These are phyloP conservation scores for Sambucus nigra DNA, from an alignment of 129 eudicot genomes.

Conservation along the genomic window DNA sequence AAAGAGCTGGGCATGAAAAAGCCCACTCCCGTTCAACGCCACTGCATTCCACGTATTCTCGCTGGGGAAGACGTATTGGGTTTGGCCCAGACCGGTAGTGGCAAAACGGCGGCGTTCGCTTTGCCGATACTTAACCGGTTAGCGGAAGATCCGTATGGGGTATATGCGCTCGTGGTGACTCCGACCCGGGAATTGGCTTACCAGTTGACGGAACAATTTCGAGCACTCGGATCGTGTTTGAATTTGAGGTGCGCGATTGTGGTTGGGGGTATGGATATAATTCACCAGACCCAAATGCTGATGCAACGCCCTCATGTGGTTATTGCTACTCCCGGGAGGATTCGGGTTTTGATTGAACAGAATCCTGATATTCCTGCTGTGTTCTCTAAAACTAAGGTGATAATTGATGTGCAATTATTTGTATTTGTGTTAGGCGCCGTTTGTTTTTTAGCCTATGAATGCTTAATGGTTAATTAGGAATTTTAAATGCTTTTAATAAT, in stretches of 20 bases:
- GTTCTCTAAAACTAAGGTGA: slow-evolving; percentile 65
- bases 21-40: slow-evolving; percentile 81
- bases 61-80: slow-evolving; percentile 71
- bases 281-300: slow-evolving; percentile 48
- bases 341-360: slow-evolving; percentile 60
- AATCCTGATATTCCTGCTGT: slow-evolving; percentile 75
- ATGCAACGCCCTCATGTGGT: slow-evolving; percentile 81
- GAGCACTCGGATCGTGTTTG: slow-evolving; percentile 74
- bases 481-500: too few species aligned
- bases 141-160: slow-evolving; percentile 71
- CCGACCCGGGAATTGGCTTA: slow-evolving; percentile 89
- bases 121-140: slow-evolving; percentile 65
- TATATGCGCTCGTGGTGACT: slow-evolving; percentile 65
- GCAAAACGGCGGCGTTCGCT: slow-evolving; percentile 90
- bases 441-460: too few species aligned
- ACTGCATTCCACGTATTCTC: slow-evolving; percentile 66
- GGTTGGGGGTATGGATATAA: slow-evolving; percentile 87
- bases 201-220: slow-evolving; percentile 87
- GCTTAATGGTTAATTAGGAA: too few species aligned
- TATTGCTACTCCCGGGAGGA: slow-evolving; percentile 80
- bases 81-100: slow-evolving; percentile 78
- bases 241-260: slow-evolving; percentile 50
- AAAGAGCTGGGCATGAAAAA: slow-evolving; percentile 64
- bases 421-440: too few species aligned
- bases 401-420: too few species aligned